These are phyloP conservation scores for Erysiphe pulchra DNA, from an alignment of 2,329 filamentous ascomycete species.

Conservation along the genomic window DNA sequence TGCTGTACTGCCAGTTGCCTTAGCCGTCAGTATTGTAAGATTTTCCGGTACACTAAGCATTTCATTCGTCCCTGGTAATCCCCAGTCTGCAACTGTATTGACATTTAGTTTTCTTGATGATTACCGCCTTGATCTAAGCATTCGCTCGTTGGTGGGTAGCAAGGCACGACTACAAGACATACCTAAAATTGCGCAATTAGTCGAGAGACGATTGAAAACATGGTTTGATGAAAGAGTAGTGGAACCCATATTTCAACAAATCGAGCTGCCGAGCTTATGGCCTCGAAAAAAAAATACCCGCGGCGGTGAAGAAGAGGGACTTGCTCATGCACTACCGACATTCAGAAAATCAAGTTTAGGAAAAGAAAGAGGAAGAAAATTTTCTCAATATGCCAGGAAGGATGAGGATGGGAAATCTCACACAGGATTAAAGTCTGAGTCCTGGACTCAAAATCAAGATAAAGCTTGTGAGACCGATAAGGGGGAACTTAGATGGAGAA, in stretches of 20 bases:
- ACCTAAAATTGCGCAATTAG: constrained; percentile 65
- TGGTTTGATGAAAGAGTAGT: constrained; percentile 80
- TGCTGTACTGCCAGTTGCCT: constrained; percentile 71
- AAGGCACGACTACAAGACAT: constrained; percentile 64
- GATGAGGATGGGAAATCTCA: neutral
- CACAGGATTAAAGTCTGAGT: neutral
- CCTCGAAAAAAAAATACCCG: constrained; percentile 63
- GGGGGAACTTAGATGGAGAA: neutral
- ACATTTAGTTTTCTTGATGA: constrained; percentile 85
- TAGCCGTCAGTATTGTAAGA: constrained; percentile 74
- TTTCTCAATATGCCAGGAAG: neutral
- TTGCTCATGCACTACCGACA: neutral
- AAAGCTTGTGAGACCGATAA: neutral
- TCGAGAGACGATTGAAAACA: constrained; percentile 53
- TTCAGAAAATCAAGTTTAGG: neutral
- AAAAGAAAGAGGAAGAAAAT: neutral
- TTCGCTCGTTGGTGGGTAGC: constrained; percentile 54
- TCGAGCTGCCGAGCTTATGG: constrained; percentile 61
- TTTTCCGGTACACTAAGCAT: constrained; percentile 90
- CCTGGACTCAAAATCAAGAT: neutral
- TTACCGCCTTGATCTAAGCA: constrained; percentile 62
- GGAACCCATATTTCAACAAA: constrained; percentile 68
- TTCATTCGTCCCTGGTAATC: constrained; percentile 60
- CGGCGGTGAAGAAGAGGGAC: constrained; percentile 33
- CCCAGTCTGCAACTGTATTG: constrained; percentile 53